Percentiles rank a stretch among this genome's conserved stretches.
phyloP scores from a whole-genome alignment of 805 yeast species.

The Blastobotrys chiropterorum region DNA sequence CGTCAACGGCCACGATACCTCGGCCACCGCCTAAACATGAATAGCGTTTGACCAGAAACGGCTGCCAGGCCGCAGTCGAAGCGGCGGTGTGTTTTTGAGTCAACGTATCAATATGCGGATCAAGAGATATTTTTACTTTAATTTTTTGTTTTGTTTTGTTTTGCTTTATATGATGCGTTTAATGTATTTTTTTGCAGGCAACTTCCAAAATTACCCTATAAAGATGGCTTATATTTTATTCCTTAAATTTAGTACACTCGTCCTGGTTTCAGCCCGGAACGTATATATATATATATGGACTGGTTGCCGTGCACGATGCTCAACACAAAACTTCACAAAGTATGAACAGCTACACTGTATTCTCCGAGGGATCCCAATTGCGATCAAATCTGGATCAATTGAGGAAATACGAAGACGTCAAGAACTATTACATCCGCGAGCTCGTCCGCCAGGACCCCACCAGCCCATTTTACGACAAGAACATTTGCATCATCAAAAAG shows the following conservation, averaged over 20 bases:
- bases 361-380: neutral
- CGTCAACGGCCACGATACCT: too few species aligned
- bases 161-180: neutral
- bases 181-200: neutral
- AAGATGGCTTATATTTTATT: neutral
- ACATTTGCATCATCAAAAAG: neutral
- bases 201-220: neutral
- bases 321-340: too few species aligned
- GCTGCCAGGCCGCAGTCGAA: neutral
- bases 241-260: neutral
- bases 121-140: neutral
- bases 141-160: neutral
- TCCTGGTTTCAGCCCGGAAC: neutral
- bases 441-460: constrained; percentile 4
- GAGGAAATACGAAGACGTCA: neutral
- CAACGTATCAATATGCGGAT: neutral
- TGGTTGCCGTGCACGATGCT: too few species aligned
- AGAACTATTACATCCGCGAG: constrained; percentile 3
- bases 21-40: neutral
- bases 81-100: neutral
- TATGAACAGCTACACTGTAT: neutral
- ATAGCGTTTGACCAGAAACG: neutral
- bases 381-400: neutral
- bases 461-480: neutral
- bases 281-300: neutral